Evolutionary conservation across 495 filamentous ascomycete species (phyloP), one percentile per base, ranked within the genome.

Genomic region (Lepraria neglecta): DNA sequence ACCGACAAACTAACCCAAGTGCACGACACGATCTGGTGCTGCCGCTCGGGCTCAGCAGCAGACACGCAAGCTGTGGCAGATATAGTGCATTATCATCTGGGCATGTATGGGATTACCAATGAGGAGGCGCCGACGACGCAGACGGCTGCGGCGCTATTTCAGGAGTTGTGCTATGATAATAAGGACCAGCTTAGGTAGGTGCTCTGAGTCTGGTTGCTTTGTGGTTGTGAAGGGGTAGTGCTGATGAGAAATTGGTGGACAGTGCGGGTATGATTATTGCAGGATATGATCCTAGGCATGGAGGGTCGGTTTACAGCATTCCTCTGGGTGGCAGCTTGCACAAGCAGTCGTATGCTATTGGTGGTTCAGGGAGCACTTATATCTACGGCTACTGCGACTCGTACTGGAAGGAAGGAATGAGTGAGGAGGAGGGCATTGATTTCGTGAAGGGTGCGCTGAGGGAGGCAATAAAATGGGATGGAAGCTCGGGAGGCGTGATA

Each of bases 21-120:
- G 46, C 89, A 95, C 75, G 94, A 97, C 75, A 97, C 92, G 53
- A 97, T 98, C 73, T 98, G 94, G 94, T 98, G 94, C 81, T 98
- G 94, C 77, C 87, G 87, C 65, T 97, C 95, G 56, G 94, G 94
- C 33, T 97, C 94, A 12, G 94, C 94, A 24, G 94, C 94, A 67
- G 94, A 98, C 73, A 98, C 94, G 59, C 94, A 98, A 76, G 95
- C 94, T 27, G 87, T 98, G 47, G 95, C 94, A 54, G 94, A 98
- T 71, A 96, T 98, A 64, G 94, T 97, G 47, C 88, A 92, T 68
- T 97, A 96, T 74, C 87, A 98, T 71, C 82, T 98, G 51, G 90
- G 90, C 73, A 85, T 96, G 81, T 96, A 95, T 75, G 86, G 86
- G 47, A 87, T 96, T 70, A 80, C 78, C 68, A 95, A 96, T 74